phyloP scores from a whole-genome alignment of 345 rosid species.

The Firmiana major region DNA sequence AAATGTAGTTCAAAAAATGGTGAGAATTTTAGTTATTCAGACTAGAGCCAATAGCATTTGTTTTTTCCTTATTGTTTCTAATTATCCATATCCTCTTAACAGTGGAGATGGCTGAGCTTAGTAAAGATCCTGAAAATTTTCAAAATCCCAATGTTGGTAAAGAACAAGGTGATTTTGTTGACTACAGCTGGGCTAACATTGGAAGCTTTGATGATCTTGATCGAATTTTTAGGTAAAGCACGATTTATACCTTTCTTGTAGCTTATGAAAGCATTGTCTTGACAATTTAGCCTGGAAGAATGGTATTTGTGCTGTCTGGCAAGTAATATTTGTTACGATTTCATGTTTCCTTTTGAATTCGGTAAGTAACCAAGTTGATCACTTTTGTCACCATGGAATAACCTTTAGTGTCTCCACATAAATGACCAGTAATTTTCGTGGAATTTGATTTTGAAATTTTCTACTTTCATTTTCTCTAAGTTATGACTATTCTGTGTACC shows the following conservation, averaged over 20 bases:
- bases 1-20: constrained; percentile 41
- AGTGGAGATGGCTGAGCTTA: constrained; percentile 45
- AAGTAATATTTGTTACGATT: neutral
- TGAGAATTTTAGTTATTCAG: constrained; percentile 31
- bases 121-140: constrained; percentile 50
- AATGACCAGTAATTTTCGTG: neutral
- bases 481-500: neutral
- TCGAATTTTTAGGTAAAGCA: constrained; percentile 81
- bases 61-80: constrained; percentile 23
- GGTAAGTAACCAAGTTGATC: neutral
- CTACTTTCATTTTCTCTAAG: neutral
- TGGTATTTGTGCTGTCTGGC: neutral
- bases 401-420: neutral
- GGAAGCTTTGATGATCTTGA: constrained; percentile 98
- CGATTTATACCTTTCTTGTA: constrained; percentile 9
- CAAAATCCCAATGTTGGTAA: constrained; percentile 51
- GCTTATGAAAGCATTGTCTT: constrained; percentile 10
- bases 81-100: constrained; percentile 29
- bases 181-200: constrained; percentile 85
- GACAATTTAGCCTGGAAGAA: constrained; percentile 3
- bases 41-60: constrained; percentile 18
- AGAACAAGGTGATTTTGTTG: constrained; percentile 75
- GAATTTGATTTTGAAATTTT: neutral
- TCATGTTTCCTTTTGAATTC: neutral
- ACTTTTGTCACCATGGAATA: neutral